Evolutionary conservation across 805 yeast species (phyloP).

Genomic region (Ogataea neopini): DNA sequence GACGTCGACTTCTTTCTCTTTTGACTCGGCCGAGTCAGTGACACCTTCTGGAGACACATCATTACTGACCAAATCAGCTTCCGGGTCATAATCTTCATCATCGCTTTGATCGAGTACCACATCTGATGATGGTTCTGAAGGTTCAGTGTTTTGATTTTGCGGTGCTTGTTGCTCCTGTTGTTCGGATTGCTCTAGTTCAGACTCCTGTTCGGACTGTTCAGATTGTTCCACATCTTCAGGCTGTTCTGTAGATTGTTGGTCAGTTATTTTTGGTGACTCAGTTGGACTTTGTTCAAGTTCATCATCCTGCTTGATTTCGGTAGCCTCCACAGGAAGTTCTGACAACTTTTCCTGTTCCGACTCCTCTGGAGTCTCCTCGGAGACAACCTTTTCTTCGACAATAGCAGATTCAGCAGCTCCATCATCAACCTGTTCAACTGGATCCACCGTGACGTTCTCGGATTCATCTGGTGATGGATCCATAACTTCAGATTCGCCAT

Average conservation of each 20-base stretch:
- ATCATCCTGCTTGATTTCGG: too few relatives aligned
- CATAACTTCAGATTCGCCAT: constrained; percentile 6
- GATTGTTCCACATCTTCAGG: neutral
- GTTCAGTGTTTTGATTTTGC: too few relatives aligned
- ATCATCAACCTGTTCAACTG: neutral
- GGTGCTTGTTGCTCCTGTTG: neutral
- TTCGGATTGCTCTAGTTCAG: neutral
- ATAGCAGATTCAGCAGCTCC: neutral
- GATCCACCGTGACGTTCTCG: neutral
- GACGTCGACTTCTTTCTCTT: constrained; percentile 33
- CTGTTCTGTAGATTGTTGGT: too few relatives aligned
- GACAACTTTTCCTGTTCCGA: too few relatives aligned
- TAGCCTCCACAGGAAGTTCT: too few relatives aligned
- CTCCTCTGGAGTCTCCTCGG: neutral
- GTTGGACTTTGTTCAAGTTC: too few relatives aligned
- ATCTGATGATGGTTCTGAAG: neutral
- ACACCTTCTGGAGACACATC: constrained; percentile 2
- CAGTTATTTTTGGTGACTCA: too few relatives aligned
- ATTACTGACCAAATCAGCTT: constrained; percentile 10
- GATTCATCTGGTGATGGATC: neutral
- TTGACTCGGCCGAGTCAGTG: constrained; percentile 9
- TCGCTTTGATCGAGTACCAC: constrained; percentile 4
- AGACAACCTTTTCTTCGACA: neutral
- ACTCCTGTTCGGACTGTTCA: neutral
- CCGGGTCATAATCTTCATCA: constrained; percentile 21